phyloP scores from a whole-genome alignment of 805 yeast species.

The Pichia gijzeniarum region DNA sequence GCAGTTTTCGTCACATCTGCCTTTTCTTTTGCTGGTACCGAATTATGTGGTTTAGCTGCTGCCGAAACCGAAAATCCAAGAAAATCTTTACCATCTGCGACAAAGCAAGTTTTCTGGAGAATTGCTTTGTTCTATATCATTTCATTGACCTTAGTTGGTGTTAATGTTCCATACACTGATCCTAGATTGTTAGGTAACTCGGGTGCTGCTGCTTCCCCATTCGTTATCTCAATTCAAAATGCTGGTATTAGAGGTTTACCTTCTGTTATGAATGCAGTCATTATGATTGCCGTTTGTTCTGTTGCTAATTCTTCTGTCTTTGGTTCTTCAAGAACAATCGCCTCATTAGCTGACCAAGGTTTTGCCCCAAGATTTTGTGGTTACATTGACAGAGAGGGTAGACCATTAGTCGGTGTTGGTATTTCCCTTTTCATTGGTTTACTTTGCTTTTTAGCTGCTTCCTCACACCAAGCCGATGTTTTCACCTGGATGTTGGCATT shows the following conservation, averaged over 20 bases:
- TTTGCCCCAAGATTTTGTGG: conserved; percentile 55
- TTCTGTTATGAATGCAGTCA: conserved; percentile 65
- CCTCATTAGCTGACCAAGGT: conserved; percentile 62
- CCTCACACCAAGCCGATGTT: conserved; percentile 44
- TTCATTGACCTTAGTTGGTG: conserved; percentile 48
- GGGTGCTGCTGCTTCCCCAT: conserved; percentile 53
- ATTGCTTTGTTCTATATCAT: conserved; percentile 51
- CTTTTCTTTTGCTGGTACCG: conserved; percentile 63
- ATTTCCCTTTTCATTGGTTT: conserved; percentile 48
- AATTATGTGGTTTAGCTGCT: conserved; percentile 58
- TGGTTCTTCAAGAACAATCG: conserved; percentile 65
- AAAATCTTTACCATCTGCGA: conserved; percentile 55
- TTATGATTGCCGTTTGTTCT: conserved; percentile 61
- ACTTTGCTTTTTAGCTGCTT: conserved; percentile 55
- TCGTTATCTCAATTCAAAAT: conserved; percentile 59
- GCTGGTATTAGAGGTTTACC: conserved; percentile 61
- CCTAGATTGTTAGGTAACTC: conserved; percentile 41
- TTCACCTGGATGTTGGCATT: conserved; percentile 73
- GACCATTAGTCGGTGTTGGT: conserved; percentile 67
- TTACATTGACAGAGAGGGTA: conserved; percentile 66
- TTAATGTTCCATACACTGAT: conserved; percentile 54
- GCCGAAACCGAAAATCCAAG: conserved; percentile 60
- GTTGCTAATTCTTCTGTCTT: conserved; percentile 70
- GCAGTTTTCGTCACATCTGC: conserved; percentile 57
- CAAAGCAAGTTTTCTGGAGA: conserved; percentile 62